Conservation (phyloP, 1,284 basidiomycete genomes). For the Ceratobasidium sp. region DNA sequence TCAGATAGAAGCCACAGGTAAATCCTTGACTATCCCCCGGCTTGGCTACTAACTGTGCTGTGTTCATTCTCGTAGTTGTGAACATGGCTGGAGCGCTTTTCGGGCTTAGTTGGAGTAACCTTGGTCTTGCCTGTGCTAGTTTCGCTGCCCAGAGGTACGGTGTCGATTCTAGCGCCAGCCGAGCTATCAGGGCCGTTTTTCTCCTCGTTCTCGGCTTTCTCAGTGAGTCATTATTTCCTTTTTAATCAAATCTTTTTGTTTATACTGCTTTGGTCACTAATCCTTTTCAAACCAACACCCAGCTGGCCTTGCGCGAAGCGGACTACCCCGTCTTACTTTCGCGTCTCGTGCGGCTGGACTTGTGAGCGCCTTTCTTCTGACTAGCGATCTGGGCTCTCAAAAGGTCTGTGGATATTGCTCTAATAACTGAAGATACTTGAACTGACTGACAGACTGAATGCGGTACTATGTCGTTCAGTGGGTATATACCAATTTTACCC, state of each 20-base stretch:
- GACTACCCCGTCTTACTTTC: slow-evolving; percentile 64
- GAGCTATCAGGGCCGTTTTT: slow-evolving; percentile 62
- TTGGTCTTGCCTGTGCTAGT: slow-evolving; percentile 62
- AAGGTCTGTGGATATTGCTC: slow-evolving; percentile 55
- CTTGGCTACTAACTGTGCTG: not conserved
- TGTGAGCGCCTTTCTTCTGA: slow-evolving; percentile 65
- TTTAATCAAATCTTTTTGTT: not conserved
- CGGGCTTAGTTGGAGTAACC: slow-evolving; percentile 64
- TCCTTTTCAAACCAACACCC: not conserved
- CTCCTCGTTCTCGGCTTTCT: slow-evolving; percentile 62
- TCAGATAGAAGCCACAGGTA: slow-evolving; percentile 61
- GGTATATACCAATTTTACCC: slow-evolving; percentile 34
- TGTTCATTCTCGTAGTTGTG: slow-evolving; percentile 56
- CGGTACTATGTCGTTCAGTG: slow-evolving; percentile 28
- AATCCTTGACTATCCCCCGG: not conserved
- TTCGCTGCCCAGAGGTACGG: slow-evolving; percentile 52
- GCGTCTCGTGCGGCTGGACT: slow-evolving; percentile 66
- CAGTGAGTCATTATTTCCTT: slow-evolving; percentile 55
- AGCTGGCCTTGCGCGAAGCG: slow-evolving; percentile 66
- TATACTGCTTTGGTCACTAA: not conserved
- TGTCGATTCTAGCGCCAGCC: slow-evolving; percentile 55
- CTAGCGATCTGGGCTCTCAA: slow-evolving; percentile 58
- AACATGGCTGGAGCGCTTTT: slow-evolving; percentile 64
- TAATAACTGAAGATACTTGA: no score
- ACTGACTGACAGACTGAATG: not conserved